Base-by-base conservation (phyloP, 495 filamentous ascomycete species). In the Oleoguttula mirabilis region DNA sequence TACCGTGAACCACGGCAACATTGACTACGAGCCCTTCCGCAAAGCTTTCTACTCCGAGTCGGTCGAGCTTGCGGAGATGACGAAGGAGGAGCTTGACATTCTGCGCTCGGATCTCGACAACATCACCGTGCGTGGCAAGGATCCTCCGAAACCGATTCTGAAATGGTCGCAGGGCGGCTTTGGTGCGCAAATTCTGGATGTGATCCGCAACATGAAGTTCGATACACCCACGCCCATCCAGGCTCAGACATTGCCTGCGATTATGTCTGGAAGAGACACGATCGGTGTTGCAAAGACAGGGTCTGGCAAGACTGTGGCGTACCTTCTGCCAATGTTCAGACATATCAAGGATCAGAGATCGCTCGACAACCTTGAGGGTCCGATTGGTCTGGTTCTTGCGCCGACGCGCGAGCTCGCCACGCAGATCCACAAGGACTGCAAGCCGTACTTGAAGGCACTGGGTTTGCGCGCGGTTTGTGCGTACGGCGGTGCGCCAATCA, bases 251-350 rank as follows among this genome's bases (percentile, higher is more conserved):
- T 79, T 96, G 51, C 92, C 92, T 8, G 77, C 84, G 6, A 86
- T 94, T 48, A 94, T 94, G 84, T 90, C 88, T 25, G 92, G 92
- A 12, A 79, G 86, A 52, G 88, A 99, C 66, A 80, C 95, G 11
- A 92, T 96, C 47, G 90, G 88, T 51, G 83, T 96, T 31, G 92
- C 92, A 2, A 96, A 96, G 61, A 99, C 92, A 15, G 92, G 92
- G 3, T 96, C 92, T n/a, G 92, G 92, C 51, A 99, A 99, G 61
- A 99, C 92, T 1, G 79, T 94, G 49, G 90, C 92, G 19, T 99
- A 94, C 56, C 60, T 88, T 11, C 70, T 99, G 14, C 90, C 90
- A 15, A 93, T 96, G 83, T 94, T 96, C 55, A 76, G 90, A 16
- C 90, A 99, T 57, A 93, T 99, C 64, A 92, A 88, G 55, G 90